Percentiles rank a stretch among this genome's conserved stretches.
Conservation (phyloP, 257 asterid genomes). For the Haberlea rhodopensis region DNA sequence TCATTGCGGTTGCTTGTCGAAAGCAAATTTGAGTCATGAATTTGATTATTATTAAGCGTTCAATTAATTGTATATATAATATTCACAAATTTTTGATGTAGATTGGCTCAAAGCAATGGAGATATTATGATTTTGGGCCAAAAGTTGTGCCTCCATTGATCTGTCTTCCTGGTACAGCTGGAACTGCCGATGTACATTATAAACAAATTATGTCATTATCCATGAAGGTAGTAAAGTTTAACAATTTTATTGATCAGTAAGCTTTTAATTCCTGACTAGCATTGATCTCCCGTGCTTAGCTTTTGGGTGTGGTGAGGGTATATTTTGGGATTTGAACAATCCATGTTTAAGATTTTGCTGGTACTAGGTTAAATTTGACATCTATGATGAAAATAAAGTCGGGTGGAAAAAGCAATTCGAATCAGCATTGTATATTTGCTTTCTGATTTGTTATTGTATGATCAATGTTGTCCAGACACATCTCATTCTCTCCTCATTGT, state of each 20-base stretch:
- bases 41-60: conserved; percentile 16
- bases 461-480: too few relatives aligned
- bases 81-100: conserved; percentile 29
- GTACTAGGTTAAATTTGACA: neutral
- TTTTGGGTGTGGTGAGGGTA: conserved; percentile 20
- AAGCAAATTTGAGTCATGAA: neutral
- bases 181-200: conserved; percentile 95
- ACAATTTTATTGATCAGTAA: neutral
- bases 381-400: conserved; percentile 3
- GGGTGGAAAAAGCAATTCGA: too few relatives aligned
- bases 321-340: too few relatives aligned
- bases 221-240: conserved; percentile 63
- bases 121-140: conserved; percentile 98
- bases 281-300: neutral
- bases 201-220: conserved; percentile 95
- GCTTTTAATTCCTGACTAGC: conserved; percentile 1
- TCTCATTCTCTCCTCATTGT: too few relatives aligned
- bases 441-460: too few relatives aligned
- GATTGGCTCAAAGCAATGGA: conserved; percentile 97
- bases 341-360: neutral
- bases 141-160: conserved; percentile 89
- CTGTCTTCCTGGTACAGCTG: conserved; percentile 93
- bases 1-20: conserved; percentile 1
- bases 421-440: too few relatives aligned
- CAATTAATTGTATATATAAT: conserved; percentile 1